These are phyloP conservation scores for Aspergillus sparsus DNA, from an alignment of 495 filamentous ascomycete genomes.

Conservation along the genomic window DNA sequence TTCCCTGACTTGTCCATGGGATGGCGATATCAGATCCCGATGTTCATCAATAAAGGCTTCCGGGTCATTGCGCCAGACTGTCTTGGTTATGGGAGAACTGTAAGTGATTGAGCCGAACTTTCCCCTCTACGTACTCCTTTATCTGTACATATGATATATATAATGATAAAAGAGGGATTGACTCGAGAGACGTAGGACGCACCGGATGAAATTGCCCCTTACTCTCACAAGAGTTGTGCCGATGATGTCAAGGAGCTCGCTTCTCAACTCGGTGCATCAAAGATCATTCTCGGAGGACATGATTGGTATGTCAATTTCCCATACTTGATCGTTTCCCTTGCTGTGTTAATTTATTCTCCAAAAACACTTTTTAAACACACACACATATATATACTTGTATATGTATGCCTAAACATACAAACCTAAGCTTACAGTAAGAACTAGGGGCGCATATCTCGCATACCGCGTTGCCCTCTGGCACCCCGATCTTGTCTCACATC, in stretches of 20 bases:
- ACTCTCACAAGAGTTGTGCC: conserved; percentile 68
- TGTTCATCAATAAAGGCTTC: conserved; percentile 65
- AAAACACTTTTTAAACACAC: too few species aligned
- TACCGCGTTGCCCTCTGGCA: conserved; percentile 70
- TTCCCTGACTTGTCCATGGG: conserved; percentile 69
- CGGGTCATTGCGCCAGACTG: conserved; percentile 77
- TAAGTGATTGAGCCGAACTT: conserved; percentile 30
- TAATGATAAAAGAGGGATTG: neutral
- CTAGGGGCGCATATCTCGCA: conserved; percentile 56
- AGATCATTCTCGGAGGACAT: conserved; percentile 77
- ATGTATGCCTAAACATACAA: too few species aligned
- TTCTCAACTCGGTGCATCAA: conserved; percentile 53
- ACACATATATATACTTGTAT: too few species aligned
- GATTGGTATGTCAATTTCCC: conserved; percentile 69
- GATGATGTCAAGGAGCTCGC: conserved; percentile 70
- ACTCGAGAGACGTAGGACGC: conserved; percentile 50
- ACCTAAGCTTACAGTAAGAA: neutral
- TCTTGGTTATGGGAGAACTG: conserved; percentile 78
- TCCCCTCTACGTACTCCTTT: neutral
- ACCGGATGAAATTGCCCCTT: conserved; percentile 55
- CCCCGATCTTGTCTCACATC: conserved; percentile 66
- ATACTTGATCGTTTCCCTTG: neutral
- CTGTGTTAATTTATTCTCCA: neutral
- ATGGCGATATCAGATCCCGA: conserved; percentile 84
- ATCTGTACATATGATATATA: neutral